Percentiles rank a stretch among this genome's conserved stretches.
phyloP scores from a whole-genome alignment of 73 alveolate species.

The Paramecium caudatum region DNA sequence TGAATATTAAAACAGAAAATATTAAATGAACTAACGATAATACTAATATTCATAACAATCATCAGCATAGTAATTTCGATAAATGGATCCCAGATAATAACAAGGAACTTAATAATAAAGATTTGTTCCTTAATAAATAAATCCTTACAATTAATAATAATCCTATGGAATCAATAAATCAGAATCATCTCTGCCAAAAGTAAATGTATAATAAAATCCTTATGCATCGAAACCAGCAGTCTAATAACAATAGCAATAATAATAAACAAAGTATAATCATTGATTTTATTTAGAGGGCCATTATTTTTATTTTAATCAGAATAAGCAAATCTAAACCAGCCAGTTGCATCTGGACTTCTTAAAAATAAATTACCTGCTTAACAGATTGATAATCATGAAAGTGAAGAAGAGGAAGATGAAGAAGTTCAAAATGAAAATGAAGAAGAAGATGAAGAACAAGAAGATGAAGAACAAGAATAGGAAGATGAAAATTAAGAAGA shows the following conservation, averaged over 20 bases:
- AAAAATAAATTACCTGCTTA: no score
- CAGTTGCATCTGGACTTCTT: no score
- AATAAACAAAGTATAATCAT: neutral
- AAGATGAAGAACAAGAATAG: neutral
- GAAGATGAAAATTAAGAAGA: neutral
- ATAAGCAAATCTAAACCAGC: neutral
- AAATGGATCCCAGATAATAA: no score
- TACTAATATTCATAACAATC: no score
- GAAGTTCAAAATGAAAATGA: constrained; percentile 69
- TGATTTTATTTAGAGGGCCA: neutral
- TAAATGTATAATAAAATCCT: no score
- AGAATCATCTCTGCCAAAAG: no score
- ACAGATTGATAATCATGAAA: neutral
- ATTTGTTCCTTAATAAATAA: neutral
- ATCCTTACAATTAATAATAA: neutral
- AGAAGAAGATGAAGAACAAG: constrained; percentile 61
- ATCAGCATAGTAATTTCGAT: no score
- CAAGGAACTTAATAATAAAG: neutral
- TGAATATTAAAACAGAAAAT: no score
- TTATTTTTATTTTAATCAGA: constrained; percentile 20
- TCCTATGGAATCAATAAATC: no score
- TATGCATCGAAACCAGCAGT: no score
- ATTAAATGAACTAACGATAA: no score
- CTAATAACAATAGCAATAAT: no score
- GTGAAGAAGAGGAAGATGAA: constrained; percentile 36